Percentiles rank a stretch among this genome's conserved stretches.
Evolutionary conservation across 768 basidiomycete genomes (phyloP).

Genomic region (Russula sp.): DNA sequence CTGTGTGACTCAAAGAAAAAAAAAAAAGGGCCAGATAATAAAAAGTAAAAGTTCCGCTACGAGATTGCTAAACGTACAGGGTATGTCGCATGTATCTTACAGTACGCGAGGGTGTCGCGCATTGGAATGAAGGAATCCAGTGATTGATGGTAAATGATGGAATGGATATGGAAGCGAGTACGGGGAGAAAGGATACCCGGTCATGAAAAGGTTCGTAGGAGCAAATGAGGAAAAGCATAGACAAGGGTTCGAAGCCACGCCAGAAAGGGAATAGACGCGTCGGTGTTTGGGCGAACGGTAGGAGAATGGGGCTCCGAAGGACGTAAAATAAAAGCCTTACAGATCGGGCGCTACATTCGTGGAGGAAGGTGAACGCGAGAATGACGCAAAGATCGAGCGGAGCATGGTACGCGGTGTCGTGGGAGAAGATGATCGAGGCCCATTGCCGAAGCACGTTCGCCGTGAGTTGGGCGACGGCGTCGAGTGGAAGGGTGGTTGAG

Average conservation of each 20-base stretch:
- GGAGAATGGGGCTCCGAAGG: neutral
- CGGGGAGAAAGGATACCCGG: neutral
- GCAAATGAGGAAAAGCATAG: neutral
- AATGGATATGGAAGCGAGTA: constrained; percentile 12
- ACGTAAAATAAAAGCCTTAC: neutral
- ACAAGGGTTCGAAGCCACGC: neutral
- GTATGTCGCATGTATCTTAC: constrained; percentile 13
- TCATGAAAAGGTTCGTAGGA: constrained; percentile 5
- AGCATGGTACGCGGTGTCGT: constrained; percentile 13
- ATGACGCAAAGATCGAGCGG: constrained; percentile 16
- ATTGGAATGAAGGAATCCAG: constrained; percentile 6
- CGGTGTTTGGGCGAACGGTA: neutral
- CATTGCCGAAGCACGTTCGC: neutral
- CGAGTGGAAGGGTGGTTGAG: neutral
- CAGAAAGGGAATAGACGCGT: constrained; percentile 1
- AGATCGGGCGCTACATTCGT: neutral
- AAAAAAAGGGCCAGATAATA: neutral
- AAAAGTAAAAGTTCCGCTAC: constrained; percentile 1
- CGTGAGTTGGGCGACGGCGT: constrained; percentile 1
- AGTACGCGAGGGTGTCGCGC: constrained; percentile 3
- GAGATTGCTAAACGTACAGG: constrained; percentile 15
- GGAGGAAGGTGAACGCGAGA: constrained; percentile 16
- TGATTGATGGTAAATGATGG: constrained; percentile 9
- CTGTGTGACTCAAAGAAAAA: neutral
- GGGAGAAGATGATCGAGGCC: neutral